These are phyloP conservation scores for Setaria viridis DNA, from an alignment of 202 grass and related monocot species.

Conservation along the genomic window DNA sequence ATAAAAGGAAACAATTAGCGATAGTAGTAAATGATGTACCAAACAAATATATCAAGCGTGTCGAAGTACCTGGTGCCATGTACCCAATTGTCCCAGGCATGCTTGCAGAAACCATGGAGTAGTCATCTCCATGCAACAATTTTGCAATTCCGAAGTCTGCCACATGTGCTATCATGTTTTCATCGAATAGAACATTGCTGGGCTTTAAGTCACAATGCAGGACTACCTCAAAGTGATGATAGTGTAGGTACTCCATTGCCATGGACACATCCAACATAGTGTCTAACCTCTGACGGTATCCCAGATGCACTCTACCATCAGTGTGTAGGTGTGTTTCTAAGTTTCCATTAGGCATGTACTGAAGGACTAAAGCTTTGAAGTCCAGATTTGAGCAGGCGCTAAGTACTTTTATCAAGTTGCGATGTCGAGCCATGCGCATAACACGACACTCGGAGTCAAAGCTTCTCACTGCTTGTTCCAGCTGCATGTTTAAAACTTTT, in stretches of 20 bases:
- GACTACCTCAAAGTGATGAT: neutral
- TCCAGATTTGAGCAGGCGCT: neutral
- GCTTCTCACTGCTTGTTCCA: neutral
- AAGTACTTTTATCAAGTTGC: slow-evolving; percentile 20
- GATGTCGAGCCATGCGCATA: neutral
- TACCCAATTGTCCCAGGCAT: slow-evolving; percentile 23
- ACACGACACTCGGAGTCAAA: neutral
- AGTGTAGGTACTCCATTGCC: slow-evolving; percentile 13
- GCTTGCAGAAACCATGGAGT: neutral
- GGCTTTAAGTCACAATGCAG: slow-evolving; percentile 28
- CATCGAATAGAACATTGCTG: slow-evolving; percentile 22
- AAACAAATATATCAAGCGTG: neutral
- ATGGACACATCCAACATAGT: neutral
- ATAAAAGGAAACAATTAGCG: neutral
- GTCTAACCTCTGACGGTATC: neutral
- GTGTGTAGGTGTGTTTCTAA: neutral
- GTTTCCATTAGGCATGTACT: neutral
- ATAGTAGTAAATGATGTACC: too few relatives aligned
- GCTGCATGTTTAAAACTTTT: slow-evolving; percentile 6
- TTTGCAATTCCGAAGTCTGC: slow-evolving; percentile 24
- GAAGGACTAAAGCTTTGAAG: neutral
- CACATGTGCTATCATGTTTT: too few relatives aligned
- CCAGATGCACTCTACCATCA: neutral
- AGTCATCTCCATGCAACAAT: neutral
- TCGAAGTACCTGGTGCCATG: slow-evolving; percentile 1